Evolutionary conservation across 2,329 filamentous ascomycete species (phyloP).

Genomic region (Alternaria triticina): DNA sequence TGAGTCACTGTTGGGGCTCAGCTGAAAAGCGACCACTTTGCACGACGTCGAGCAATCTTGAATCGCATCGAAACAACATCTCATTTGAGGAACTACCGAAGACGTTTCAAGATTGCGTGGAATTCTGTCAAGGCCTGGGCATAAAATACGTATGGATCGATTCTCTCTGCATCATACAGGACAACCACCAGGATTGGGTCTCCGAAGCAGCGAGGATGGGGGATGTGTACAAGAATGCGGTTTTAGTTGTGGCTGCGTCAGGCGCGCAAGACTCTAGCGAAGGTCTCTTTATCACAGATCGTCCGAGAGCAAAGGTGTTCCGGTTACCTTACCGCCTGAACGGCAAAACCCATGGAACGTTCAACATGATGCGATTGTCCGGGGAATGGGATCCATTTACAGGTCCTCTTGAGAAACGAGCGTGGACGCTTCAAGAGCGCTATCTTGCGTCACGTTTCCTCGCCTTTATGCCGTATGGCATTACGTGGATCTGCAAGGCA

Average conservation of each 20-base stretch:
- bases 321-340: fast-evolving
- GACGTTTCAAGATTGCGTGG: no score
- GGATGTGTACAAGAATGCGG: background rate
- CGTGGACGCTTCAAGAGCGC: no score
- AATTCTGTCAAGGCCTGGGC: no score
- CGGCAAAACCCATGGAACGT: fast-evolving
- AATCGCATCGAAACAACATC: fast-evolving
- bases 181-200: fast-evolving
- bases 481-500: no score
- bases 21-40: fast-evolving
- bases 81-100: fast-evolving
- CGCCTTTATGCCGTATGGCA: no score
- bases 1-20: background rate
- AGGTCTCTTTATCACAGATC: background rate
- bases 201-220: fast-evolving
- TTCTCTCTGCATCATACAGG: background rate
- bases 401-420: no score
- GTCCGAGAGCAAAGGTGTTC: fast-evolving
- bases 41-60: fast-evolving
- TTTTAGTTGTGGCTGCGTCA: fast-evolving
- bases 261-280: background rate
- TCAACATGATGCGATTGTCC: background rate
- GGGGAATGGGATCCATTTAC: no score
- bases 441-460: no score
- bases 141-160: background rate